Evolutionary conservation across 2,329 filamentous ascomycete species (phyloP).

Genomic region (Aspergillus viridinutans): DNA sequence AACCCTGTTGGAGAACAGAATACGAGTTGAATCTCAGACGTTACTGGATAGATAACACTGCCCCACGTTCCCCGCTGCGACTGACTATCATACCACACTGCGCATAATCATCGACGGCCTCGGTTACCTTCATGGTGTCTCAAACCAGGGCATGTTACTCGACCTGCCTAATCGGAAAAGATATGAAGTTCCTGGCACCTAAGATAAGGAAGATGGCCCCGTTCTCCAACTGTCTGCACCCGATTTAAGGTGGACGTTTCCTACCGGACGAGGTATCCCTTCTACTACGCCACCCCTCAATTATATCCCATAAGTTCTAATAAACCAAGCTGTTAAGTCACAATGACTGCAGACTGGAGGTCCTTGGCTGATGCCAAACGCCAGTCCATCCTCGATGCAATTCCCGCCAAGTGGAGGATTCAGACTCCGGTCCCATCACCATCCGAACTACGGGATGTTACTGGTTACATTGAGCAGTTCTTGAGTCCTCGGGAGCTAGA

Average conservation of each 20-base stretch:
- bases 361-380: slow-evolving; percentile 50
- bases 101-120: not conserved
- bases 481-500: slow-evolving; percentile 52
- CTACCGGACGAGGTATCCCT: not conserved
- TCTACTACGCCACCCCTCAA: not conserved
- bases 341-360: slow-evolving; percentile 45
- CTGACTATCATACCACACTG: not conserved
- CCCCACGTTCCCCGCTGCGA: not conserved
- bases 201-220: not conserved
- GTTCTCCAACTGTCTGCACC: not conserved
- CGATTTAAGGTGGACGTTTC: not conserved
- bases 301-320: not conserved
- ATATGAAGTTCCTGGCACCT: not conserved
- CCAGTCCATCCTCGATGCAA: slow-evolving; percentile 49
- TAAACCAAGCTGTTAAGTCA: not conserved
- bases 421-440: slow-evolving; percentile 43
- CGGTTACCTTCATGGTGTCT: not conserved
- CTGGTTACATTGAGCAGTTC: slow-evolving; percentile 56
- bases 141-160: not conserved
- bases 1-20: not conserved
- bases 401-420: slow-evolving; percentile 56
- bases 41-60: not conserved
- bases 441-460: slow-evolving; percentile 54
- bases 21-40: not conserved
- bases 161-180: not conserved